A percentile compares a stretch with the other conserved stretches of the same genome.
Conservation (phyloP, 345 rosid genomes). For the Psidium guajava region DNA sequence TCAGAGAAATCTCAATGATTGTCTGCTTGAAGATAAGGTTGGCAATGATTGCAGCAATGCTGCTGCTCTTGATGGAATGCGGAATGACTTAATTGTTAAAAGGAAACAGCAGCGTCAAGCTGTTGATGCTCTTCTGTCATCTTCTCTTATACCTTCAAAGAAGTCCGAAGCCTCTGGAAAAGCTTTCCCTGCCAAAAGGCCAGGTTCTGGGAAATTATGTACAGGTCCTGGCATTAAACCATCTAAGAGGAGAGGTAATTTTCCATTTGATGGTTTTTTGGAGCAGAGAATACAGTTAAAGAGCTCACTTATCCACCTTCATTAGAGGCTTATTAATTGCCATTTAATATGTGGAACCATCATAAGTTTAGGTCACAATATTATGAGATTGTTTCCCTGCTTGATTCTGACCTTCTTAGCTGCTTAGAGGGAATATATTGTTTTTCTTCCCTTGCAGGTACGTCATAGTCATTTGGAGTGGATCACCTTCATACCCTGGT, state of each 20-base stretch:
- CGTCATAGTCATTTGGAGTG: background rate
- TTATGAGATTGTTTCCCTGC: background rate
- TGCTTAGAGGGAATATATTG: background rate
- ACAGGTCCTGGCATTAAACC: constrained; percentile 32
- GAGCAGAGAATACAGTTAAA: background rate
- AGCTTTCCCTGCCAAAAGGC: constrained; percentile 36
- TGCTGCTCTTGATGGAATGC: constrained; percentile 22
- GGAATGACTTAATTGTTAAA: constrained; percentile 37
- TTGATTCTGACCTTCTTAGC: background rate
- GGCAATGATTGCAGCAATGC: constrained; percentile 8
- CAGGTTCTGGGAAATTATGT: constrained; percentile 32
- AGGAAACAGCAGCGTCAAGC: constrained; percentile 81
- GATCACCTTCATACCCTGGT: background rate
- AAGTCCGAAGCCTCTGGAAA: constrained; percentile 30
- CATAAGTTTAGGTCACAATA: background rate
- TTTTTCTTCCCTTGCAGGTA: background rate
- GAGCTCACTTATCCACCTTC: background rate
- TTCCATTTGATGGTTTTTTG: background rate
- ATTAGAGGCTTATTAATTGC: background rate
- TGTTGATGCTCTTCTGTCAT: constrained; percentile 72
- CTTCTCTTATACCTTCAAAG: constrained; percentile 73
- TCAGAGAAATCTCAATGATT: constrained; percentile 17
- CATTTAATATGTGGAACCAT: background rate
- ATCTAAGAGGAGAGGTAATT: constrained; percentile 28
- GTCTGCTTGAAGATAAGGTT: constrained; percentile 10